phyloP scores from a whole-genome alignment of 768 basidiomycete species.

The Termitomyces titanicus region DNA sequence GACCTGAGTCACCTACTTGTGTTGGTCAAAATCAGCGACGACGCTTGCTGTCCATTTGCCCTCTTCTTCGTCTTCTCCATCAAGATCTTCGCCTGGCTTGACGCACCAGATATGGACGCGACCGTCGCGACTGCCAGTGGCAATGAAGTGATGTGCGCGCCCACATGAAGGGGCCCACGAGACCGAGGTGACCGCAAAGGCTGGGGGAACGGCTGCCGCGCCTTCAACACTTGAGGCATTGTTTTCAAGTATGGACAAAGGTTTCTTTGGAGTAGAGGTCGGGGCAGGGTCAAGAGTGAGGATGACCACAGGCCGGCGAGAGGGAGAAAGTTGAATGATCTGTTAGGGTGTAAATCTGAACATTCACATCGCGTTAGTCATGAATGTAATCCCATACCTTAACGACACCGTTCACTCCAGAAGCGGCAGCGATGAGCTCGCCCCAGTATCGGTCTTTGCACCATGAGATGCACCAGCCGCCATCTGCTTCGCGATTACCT shows the following conservation, averaged over 20 bases:
- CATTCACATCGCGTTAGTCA: neutral
- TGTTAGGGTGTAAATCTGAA: slow-evolving; percentile 20
- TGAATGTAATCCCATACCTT: slow-evolving; percentile 49
- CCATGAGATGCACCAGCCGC: slow-evolving; percentile 94
- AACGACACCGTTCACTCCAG: slow-evolving; percentile 67
- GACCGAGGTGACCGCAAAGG: slow-evolving; percentile 74
- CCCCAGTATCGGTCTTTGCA: slow-evolving; percentile 98
- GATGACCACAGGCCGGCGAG: slow-evolving; percentile 62
- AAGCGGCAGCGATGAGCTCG: slow-evolving; percentile 75
- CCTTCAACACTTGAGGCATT: slow-evolving; percentile 20
- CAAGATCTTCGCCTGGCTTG: slow-evolving; percentile 49
- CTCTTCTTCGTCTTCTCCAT: slow-evolving; percentile 38
- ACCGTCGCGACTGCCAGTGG: slow-evolving; percentile 86
- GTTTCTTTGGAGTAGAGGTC: slow-evolving; percentile 12
- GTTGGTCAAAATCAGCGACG: slow-evolving; percentile 86
- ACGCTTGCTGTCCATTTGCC: slow-evolving; percentile 68
- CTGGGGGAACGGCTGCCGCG: slow-evolving; percentile 30
- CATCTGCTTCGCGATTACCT: slow-evolving; percentile 78
- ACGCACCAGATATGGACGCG: slow-evolving; percentile 89
- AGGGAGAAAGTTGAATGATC: slow-evolving; percentile 73
- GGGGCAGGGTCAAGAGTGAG: slow-evolving; percentile 58
- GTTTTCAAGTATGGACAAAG: slow-evolving; percentile 15
- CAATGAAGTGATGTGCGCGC: slow-evolving; percentile 90
- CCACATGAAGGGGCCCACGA: slow-evolving; percentile 96
- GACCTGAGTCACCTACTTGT: slow-evolving; percentile 48